Base-by-base conservation (phyloP, 768 basidiomycete genomes). In the Lactarius tabidus region DNA sequence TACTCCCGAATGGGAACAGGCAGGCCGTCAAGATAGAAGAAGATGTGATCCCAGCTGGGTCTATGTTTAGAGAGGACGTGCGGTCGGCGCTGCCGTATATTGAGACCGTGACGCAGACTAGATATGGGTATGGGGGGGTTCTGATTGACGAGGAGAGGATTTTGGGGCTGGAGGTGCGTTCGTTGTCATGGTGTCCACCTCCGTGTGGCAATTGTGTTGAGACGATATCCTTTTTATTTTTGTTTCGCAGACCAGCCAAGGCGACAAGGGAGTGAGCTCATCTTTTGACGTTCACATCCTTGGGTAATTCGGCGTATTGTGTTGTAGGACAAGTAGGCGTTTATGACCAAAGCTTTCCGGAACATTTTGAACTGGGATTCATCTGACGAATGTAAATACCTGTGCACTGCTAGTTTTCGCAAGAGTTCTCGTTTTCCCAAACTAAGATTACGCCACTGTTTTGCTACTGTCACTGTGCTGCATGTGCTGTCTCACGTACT, bases 141-240 rank as follows among this genome's bases (percentile, higher is more conserved):
- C 26, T 75, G 56, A 68, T 75, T 9, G 74, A 75, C 29, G 74
- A 74, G 60, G 74, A 72, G 48, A 66, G 72, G 26, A 69, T 75
- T 36, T 60, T 75, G 39, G 74, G 74, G 12, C 53, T 75, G 58
- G 62, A 70, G 67, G 73, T 73, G 57, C 20, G 36, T 38, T 8
- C 14, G 12, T 26, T 26, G 23, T 6, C 26, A n/a, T 17, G 48
- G 48, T 51, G 48, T 12, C 23, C n/a, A 48, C 48, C 48, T 23
- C 6, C n/a, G n/a, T n/a, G n/a, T n/a, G n/a, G n/a, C n/a, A n/a
- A n/a, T n/a, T n/a, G n/a, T n/a, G n/a, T n/a, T n/a, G n/a, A n/a
- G n/a, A n/a, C n/a, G n/a, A n/a, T 33, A 4, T n/a, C n/a, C n/a
- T n/a, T n/a, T n/a, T n/a, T n/a, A n/a, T n/a, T n/a, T n/a, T n/a